These are phyloP conservation scores for Pseudogymnoascus pannorum DNA, from an alignment of 2,329 filamentous ascomycete genomes.

Conservation along the genomic window DNA sequence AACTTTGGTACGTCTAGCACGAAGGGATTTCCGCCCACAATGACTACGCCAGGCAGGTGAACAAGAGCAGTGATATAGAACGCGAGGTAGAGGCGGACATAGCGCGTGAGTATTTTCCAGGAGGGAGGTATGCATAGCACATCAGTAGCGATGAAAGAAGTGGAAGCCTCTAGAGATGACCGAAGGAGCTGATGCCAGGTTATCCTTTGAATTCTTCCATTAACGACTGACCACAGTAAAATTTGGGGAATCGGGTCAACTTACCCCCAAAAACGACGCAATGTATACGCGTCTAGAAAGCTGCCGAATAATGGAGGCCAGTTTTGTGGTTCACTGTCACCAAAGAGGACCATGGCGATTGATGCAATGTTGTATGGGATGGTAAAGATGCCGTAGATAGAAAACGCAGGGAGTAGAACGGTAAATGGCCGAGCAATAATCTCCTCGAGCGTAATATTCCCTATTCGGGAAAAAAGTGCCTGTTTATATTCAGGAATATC, in stretches of 20 bases:
- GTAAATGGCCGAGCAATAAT: neutral
- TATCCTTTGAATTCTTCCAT: neutral
- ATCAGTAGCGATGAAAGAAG: neutral
- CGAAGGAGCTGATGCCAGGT: neutral
- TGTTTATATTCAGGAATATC: neutral
- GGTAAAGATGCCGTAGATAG: neutral
- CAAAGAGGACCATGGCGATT: neutral
- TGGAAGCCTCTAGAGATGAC: neutral
- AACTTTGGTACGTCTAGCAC: neutral
- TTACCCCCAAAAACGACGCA: slow-evolving; percentile 3
- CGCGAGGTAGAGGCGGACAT: neutral
- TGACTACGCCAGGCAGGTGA: neutral
- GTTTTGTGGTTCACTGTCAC: neutral
- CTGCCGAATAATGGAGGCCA: neutral
- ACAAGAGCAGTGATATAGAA: neutral
- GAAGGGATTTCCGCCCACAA: neutral
- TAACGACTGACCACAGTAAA: neutral
- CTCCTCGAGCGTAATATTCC: neutral
- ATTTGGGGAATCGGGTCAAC: neutral
- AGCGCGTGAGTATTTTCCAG: neutral
- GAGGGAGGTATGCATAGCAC: neutral
- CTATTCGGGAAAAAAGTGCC: neutral
- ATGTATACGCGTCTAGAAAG: neutral
- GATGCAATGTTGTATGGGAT: neutral
- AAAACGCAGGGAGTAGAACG: neutral